phyloP scores from a whole-genome alignment of 345 rosid genomes.

The Brassica cretica region DNA sequence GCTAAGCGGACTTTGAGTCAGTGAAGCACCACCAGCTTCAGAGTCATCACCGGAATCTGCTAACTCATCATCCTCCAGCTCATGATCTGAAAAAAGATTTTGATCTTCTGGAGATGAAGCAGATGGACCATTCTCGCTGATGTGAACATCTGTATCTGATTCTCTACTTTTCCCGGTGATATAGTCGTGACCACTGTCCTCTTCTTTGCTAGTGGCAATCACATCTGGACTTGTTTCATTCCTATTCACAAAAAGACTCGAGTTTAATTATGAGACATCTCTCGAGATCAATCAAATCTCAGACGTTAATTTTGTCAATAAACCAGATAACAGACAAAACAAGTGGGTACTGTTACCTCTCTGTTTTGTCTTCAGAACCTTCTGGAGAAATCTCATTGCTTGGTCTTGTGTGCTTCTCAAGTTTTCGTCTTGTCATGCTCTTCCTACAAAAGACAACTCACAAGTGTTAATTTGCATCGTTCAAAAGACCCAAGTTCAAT shows the following conservation, averaged over 20 bases:
- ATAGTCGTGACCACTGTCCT: conserved; percentile 27
- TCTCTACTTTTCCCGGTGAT: conserved; percentile 15
- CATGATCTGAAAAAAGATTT: conserved; percentile 28
- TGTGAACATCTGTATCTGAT: conserved; percentile 23
- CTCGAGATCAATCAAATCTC: not conserved
- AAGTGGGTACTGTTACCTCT: conserved; percentile 38
- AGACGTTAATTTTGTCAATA: conserved; percentile 16
- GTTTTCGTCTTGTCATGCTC: conserved; percentile 19
- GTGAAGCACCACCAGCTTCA: conserved; percentile 43
- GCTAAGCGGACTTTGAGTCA: conserved; percentile 36
- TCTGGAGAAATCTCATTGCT: conserved; percentile 24
- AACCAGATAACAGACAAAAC: not conserved
- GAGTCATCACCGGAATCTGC: conserved; percentile 46
- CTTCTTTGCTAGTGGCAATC: not conserved
- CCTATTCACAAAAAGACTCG: conserved; percentile 32
- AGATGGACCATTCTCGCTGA: conserved; percentile 24
- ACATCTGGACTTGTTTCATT: conserved; percentile 26
- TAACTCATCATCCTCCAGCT: conserved; percentile 43
- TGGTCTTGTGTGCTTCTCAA: conserved; percentile 25
- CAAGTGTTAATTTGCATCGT: conserved; percentile 4
- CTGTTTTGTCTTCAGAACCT: conserved; percentile 31
- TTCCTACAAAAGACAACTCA: conserved; percentile 27
- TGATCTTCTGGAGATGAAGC: conserved; percentile 29
- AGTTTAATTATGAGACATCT: conserved; percentile 1
- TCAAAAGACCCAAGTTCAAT: conserved; percentile 22